These are phyloP conservation scores for Ophiostoma novo-ulmi DNA, from an alignment of 2,329 filamentous ascomycete genomes.

Conservation along the genomic window DNA sequence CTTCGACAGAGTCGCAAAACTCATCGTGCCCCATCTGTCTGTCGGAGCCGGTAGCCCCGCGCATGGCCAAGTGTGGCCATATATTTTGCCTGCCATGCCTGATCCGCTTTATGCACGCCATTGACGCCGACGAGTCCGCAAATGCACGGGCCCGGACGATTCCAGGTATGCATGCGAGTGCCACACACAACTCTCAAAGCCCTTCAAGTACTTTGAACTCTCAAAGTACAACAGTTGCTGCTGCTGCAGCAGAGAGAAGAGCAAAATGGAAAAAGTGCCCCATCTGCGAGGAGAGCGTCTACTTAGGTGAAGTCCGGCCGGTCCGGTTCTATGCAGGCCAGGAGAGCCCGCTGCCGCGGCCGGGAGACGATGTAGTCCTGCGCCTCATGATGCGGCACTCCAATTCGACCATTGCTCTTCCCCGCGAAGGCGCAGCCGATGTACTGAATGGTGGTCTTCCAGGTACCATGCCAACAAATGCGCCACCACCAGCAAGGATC, in stretches of 20 bases:
- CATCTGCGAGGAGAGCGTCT: constrained; percentile 91
- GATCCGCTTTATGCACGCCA: constrained; percentile 91
- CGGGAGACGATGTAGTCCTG: constrained; percentile 85
- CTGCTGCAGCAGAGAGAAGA: constrained; percentile 12
- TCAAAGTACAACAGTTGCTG: not conserved
- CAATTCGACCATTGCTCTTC: constrained; percentile 79
- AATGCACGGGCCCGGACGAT: not conserved
- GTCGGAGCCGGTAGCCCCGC: constrained; percentile 82
- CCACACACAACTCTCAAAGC: not conserved
- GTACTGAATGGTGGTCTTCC: constrained; percentile 39
- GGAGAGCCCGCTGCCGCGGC: constrained; percentile 71
- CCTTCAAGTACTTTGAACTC: no score
- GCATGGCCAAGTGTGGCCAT: constrained; percentile 96
- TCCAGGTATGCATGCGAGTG: not conserved
- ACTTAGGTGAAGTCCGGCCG: constrained; percentile 80
- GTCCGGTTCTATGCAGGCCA: constrained; percentile 89
- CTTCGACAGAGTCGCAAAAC: constrained; percentile 80
- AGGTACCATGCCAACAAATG: not conserved
- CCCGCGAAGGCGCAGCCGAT: constrained; percentile 70
- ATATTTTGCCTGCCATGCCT: constrained; percentile 94
- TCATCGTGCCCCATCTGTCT: constrained; percentile 93
- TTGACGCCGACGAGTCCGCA: constrained; percentile 61
- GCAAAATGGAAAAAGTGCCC: constrained; percentile 82
- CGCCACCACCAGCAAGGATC: constrained; percentile 39
- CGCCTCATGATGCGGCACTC: constrained; percentile 76